phyloP scores from a whole-genome alignment of 164 flowering plant species.

The Vitis rupestris region DNA sequence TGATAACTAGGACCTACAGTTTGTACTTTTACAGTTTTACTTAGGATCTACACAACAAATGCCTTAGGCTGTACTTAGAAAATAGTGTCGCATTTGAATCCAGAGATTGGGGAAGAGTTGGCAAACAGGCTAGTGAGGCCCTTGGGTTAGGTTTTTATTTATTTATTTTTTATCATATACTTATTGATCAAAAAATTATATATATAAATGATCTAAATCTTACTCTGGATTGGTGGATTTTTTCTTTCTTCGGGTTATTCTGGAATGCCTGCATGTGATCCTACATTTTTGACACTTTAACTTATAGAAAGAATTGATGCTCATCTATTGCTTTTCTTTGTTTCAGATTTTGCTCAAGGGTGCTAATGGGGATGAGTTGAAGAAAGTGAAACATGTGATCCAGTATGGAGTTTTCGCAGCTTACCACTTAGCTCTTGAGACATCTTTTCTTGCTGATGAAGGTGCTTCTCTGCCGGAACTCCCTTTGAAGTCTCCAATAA shows the following conservation, averaged over 20 bases:
- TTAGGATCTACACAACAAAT: no score
- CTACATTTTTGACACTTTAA: no score
- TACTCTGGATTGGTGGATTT: no score
- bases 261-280: no score
- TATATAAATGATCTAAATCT: no score
- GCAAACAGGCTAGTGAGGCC: background rate
- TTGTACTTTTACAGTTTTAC: no score
- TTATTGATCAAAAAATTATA: no score
- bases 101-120: background rate
- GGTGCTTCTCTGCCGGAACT: conserved; percentile 85
- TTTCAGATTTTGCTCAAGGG: conserved; percentile 81
- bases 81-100: background rate
- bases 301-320: no score
- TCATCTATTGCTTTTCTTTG: background rate
- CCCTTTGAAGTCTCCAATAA: conserved; percentile 66
- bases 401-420: conserved; percentile 93
- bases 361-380: conserved; percentile 82
- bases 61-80: background rate
- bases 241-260: no score
- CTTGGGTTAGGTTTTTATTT: no score
- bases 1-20: no score
- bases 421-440: conserved; percentile 88
- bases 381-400: conserved; percentile 82
- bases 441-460: conserved; percentile 94
- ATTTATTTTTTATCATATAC: no score